Conservation (phyloP, 1,284 basidiomycete genomes). For the Ceratobasidium sp. region DNA sequence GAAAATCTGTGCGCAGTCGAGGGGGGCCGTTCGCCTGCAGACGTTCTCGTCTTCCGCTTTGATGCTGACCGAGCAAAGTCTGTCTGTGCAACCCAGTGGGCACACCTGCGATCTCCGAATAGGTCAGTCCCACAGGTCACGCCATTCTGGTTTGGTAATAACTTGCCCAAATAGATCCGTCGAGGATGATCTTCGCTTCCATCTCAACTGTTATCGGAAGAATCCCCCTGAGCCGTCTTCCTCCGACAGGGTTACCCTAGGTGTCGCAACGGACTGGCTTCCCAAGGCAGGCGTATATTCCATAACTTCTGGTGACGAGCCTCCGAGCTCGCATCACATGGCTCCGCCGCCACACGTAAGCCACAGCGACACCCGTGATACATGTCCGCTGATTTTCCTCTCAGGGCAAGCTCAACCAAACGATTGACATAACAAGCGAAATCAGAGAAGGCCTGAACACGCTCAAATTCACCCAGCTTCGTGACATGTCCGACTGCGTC, state of each 20-base stretch:
- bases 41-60: conserved; percentile 41
- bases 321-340: conserved; percentile 37
- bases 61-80: conserved; percentile 44
- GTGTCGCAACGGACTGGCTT: conserved; percentile 42
- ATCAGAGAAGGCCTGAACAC: conserved; percentile 42
- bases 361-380: not conserved
- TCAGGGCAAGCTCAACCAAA: conserved; percentile 42
- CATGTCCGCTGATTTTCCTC: conserved; percentile 11
- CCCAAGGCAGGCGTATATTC: conserved; percentile 42
- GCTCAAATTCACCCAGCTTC: conserved; percentile 41
- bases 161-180: conserved; percentile 26
- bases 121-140: conserved; percentile 21
- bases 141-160: conserved; percentile 17
- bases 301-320: conserved; percentile 43
- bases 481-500: conserved; percentile 42
- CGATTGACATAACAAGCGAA: conserved; percentile 43
- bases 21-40: conserved; percentile 41
- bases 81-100: conserved; percentile 42
- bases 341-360: conserved; percentile 40
- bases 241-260: conserved; percentile 34
- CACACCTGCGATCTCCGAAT: conserved; percentile 27
- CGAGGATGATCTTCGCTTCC: conserved; percentile 43
- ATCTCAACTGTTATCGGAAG: conserved; percentile 45
- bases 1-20: conserved; percentile 40
- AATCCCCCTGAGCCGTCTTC: conserved; percentile 40